A percentile compares a stretch with the other conserved stretches of the same genome.
Evolutionary conservation across 1,139 yeast genomes (phyloP).

Genomic region (Protomyces arabidopsidicola): DNA sequence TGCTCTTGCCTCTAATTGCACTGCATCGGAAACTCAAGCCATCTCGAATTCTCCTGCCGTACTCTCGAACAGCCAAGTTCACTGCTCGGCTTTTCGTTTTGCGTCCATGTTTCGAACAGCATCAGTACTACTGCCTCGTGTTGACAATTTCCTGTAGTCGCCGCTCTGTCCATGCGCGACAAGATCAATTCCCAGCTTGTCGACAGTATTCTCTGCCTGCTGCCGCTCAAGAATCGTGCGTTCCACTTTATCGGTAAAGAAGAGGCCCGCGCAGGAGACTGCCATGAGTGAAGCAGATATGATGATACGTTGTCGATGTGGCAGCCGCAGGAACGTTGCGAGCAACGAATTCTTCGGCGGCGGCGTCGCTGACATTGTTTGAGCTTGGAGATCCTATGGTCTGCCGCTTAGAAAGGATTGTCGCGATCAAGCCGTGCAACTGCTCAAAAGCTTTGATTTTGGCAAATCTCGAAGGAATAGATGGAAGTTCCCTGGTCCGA

Average conservation of each 20-base stretch:
- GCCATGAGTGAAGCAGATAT: slow-evolving; percentile 15
- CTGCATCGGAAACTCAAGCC: too few relatives aligned
- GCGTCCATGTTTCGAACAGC: slow-evolving; percentile 6
- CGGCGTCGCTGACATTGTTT: slow-evolving; percentile 22
- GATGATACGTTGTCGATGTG: slow-evolving; percentile 16
- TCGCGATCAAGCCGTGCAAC: too few relatives aligned
- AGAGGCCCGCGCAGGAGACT: slow-evolving; percentile 16
- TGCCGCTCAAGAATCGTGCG: slow-evolving; percentile 12
- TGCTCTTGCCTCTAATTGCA: too few relatives aligned
- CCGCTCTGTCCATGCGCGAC: background rate
- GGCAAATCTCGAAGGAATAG: too few relatives aligned
- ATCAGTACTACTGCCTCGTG: slow-evolving; percentile 22
- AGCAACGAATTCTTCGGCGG: slow-evolving; percentile 23
- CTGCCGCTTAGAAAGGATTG: too few relatives aligned
- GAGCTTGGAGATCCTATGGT: too few relatives aligned
- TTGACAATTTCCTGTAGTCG: slow-evolving; percentile 2
- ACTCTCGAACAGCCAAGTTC: too few relatives aligned
- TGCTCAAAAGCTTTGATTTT: too few relatives aligned
- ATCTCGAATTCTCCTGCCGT: too few relatives aligned
- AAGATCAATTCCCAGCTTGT: slow-evolving; percentile 10
- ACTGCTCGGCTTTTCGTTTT: background rate
- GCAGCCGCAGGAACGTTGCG: slow-evolving; percentile 5
- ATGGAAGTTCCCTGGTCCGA: too few relatives aligned
- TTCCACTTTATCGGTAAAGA: slow-evolving; percentile 17
- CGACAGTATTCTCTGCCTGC: background rate